Conservation (phyloP, 1,139 yeast species). For the Saccharomyces hybrid region DNA sequence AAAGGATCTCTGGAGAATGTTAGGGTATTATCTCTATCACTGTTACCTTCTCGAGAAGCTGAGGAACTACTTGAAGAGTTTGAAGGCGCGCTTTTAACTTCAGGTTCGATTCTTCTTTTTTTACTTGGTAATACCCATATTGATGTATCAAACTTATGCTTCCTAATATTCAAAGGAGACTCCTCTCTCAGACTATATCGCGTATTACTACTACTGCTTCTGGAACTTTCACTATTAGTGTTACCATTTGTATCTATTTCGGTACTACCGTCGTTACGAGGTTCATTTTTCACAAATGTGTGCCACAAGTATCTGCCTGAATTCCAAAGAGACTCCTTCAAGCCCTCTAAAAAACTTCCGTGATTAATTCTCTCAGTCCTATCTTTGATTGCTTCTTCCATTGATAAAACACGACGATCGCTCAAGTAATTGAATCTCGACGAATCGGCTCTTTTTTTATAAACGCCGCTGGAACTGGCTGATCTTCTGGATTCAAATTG, state of each 20-base stretch:
- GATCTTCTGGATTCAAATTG: background rate
- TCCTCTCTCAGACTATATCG: background rate
- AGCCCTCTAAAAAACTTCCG: background rate
- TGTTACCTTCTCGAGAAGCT: background rate
- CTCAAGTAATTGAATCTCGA: background rate
- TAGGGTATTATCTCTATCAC: constrained; percentile 1
- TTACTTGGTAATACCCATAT: background rate
- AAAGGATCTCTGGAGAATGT: constrained; percentile 24
- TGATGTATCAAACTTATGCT: background rate
- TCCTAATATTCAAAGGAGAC: background rate
- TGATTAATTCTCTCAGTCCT: background rate
- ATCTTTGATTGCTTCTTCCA: background rate
- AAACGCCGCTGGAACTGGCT: background rate
- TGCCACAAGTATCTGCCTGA: background rate
- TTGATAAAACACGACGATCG: background rate
- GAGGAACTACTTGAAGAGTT: background rate
- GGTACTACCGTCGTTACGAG: background rate
- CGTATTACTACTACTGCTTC: background rate
- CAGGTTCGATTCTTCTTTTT: background rate
- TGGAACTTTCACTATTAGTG: background rate
- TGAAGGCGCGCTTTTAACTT: background rate
- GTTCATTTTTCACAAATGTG: background rate
- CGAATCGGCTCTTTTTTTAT: background rate
- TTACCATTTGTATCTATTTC: background rate
- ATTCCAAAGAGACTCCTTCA: background rate